Evolutionary conservation across 768 basidiomycete genomes (phyloP).

Genomic region (Asterophora parasitica): DNA sequence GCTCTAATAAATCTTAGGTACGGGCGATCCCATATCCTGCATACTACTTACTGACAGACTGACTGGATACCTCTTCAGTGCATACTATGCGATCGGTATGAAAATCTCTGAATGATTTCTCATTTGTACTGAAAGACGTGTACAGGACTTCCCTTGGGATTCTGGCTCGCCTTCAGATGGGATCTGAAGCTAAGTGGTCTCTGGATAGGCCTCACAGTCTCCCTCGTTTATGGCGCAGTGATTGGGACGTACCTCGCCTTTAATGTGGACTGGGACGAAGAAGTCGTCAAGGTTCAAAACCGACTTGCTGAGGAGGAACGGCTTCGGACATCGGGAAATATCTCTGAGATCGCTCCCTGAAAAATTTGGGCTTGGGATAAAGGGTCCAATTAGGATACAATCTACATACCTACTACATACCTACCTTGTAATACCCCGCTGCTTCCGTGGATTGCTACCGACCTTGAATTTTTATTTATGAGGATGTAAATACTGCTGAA

Average conservation of each 20-base stretch:
- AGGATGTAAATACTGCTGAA: too few species aligned
- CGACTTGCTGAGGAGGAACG: slow-evolving; percentile 7
- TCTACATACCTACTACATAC: too few species aligned
- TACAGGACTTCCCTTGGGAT: slow-evolving; percentile 54
- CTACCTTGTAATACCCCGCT: too few species aligned
- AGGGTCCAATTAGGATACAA: too few species aligned
- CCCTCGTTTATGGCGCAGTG: slow-evolving; percentile 36
- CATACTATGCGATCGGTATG: slow-evolving; percentile 12
- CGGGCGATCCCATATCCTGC: background rate
- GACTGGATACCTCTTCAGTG: slow-evolving; percentile 1
- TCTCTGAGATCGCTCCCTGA: background rate
- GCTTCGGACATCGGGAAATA: background rate
- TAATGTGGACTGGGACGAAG: slow-evolving; percentile 45
- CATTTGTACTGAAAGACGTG: too few species aligned
- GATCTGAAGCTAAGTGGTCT: slow-evolving; percentile 49
- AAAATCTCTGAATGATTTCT: background rate
- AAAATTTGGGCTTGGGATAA: too few species aligned
- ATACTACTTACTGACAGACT: background rate
- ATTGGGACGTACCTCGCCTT: slow-evolving; percentile 37
- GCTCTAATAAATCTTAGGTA: slow-evolving; percentile 75
- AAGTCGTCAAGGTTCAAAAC: slow-evolving; percentile 39
- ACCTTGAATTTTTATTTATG: too few species aligned
- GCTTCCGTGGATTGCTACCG: too few species aligned
- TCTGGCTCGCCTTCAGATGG: slow-evolving; percentile 49
- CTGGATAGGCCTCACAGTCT: slow-evolving; percentile 58